These are phyloP conservation scores for Xanthoparmelia taractica DNA, from an alignment of 495 filamentous ascomycete species.

Conservation along the genomic window DNA sequence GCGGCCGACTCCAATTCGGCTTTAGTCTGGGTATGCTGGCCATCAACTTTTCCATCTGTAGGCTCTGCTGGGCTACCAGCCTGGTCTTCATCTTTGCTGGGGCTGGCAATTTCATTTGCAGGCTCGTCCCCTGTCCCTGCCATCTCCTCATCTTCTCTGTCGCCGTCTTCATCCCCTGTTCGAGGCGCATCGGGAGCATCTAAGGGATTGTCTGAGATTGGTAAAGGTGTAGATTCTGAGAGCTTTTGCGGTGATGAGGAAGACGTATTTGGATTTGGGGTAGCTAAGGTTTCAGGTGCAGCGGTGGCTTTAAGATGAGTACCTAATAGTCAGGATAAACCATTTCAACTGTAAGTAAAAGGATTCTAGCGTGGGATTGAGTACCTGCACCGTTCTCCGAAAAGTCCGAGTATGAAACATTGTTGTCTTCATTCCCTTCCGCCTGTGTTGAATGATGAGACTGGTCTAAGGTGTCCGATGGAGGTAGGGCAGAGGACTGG, in stretches of 20 bases:
- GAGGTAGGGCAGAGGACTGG: conserved; percentile 32
- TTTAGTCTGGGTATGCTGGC: conserved; percentile 55
- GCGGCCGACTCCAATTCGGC: conserved; percentile 76
- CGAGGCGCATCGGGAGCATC: conserved; percentile 76
- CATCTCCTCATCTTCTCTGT: conserved; percentile 80
- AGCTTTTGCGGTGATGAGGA: conserved; percentile 42
- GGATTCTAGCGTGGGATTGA: neutral
- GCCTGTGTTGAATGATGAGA: conserved; percentile 12
- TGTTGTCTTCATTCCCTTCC: conserved; percentile 7
- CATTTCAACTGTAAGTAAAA: neutral
- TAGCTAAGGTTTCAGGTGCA: conserved; percentile 1
- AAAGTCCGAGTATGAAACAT: neutral
- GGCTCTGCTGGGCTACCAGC: conserved; percentile 29
- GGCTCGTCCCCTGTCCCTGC: conserved; percentile 55
- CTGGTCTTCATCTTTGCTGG: conserved; percentile 35
- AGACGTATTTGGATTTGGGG: neutral
- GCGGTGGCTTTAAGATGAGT: neutral
- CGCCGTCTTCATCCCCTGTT: conserved; percentile 53
- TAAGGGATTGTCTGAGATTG: conserved; percentile 69
- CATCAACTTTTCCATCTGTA: conserved; percentile 41
- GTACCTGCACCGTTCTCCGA: conserved; percentile 2
- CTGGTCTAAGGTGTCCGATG: conserved; percentile 9
- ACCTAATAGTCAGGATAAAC: neutral
- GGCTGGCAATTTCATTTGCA: conserved; percentile 50
- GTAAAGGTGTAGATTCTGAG: conserved; percentile 42